A percentile compares a stretch with the other conserved stretches of the same genome.
Evolutionary conservation across 768 basidiomycete genomes (phyloP).

Genomic region (Boletus tylopilopsis): DNA sequence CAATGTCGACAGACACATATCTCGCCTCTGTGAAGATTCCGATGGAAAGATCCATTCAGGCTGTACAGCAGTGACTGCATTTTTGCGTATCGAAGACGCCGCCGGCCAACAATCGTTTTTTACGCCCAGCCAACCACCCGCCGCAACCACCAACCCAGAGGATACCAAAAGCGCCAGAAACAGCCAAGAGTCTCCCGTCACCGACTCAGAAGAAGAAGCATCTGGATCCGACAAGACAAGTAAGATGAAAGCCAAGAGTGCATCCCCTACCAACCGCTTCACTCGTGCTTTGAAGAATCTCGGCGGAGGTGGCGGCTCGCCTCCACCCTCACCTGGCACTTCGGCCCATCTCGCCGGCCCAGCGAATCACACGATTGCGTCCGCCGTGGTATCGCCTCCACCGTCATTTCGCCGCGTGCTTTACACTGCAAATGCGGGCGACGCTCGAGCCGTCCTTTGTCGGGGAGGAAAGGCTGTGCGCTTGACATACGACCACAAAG

Average conservation of each 20-base stretch:
- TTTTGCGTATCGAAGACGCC: constrained; percentile 86
- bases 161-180: constrained; percentile 32
- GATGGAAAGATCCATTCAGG: constrained; percentile 94
- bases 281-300: constrained; percentile 54
- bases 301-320: constrained; percentile 31
- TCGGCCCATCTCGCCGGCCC: constrained; percentile 11
- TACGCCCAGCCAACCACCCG: constrained; percentile 27
- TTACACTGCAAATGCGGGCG: constrained; percentile 96
- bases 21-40: constrained; percentile 78
- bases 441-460: constrained; percentile 91
- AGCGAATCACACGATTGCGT: constrained; percentile 28
- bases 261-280: constrained; percentile 44
- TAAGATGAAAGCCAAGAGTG: constrained; percentile 39
- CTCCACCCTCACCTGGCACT: constrained; percentile 10
- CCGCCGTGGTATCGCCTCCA: constrained; percentile 43
- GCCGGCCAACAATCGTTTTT: constrained; percentile 72
- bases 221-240: constrained; percentile 31
- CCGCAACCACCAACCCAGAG: constrained; percentile 29
- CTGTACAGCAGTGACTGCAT: constrained; percentile 95
- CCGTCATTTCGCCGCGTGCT: constrained; percentile 64
- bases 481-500: constrained; percentile 98
- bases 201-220: constrained; percentile 38
- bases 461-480: constrained; percentile 87
- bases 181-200: constrained; percentile 41
- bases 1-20: constrained; percentile 80